Conservation (phyloP, 1,139 yeast genomes). For the Candida albicans region DNA sequence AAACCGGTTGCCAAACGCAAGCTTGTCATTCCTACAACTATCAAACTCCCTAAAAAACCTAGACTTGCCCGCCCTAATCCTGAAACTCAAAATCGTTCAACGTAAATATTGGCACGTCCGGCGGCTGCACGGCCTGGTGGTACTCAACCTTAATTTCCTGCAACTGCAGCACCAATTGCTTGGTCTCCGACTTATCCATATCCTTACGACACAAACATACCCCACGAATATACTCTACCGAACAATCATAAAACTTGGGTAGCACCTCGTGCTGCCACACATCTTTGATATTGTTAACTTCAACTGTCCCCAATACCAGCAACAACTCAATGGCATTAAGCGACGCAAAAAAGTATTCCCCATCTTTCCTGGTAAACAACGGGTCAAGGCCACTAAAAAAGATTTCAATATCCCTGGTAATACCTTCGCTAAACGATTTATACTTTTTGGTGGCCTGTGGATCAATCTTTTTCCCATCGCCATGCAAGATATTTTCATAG, state of each 20-base stretch:
- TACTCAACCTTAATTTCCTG: conserved; percentile 32
- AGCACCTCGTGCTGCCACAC: conserved; percentile 59
- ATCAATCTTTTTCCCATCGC: conserved; percentile 56
- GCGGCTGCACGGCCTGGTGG: conserved; percentile 37
- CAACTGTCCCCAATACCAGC: conserved; percentile 63
- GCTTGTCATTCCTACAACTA: conserved; percentile 10
- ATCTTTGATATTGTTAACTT: conserved; percentile 48
- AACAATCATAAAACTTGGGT: conserved; percentile 62
- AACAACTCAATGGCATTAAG: conserved; percentile 64
- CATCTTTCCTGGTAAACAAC: conserved; percentile 47
- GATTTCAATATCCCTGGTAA: conserved; percentile 61
- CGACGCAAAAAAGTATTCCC: conserved; percentile 54
- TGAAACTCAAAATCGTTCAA: conserved; percentile 36
- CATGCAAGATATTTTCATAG: conserved; percentile 46
- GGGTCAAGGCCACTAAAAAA: conserved; percentile 63
- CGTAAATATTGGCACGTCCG: conserved; percentile 32
- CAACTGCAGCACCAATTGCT: conserved; percentile 30
- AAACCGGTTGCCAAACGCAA: conserved; percentile 62
- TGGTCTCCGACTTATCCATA: conserved; percentile 36
- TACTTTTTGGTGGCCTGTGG: conserved; percentile 52
- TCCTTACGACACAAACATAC: conserved; percentile 47
- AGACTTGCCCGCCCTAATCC: conserved; percentile 16
- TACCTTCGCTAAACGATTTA: conserved; percentile 42
- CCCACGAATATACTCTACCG: conserved; percentile 64
- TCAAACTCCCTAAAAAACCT: conserved; percentile 12